Evolutionary conservation across 2,329 filamentous ascomycete species (phyloP).

Genomic region (Fusarium poae): DNA sequence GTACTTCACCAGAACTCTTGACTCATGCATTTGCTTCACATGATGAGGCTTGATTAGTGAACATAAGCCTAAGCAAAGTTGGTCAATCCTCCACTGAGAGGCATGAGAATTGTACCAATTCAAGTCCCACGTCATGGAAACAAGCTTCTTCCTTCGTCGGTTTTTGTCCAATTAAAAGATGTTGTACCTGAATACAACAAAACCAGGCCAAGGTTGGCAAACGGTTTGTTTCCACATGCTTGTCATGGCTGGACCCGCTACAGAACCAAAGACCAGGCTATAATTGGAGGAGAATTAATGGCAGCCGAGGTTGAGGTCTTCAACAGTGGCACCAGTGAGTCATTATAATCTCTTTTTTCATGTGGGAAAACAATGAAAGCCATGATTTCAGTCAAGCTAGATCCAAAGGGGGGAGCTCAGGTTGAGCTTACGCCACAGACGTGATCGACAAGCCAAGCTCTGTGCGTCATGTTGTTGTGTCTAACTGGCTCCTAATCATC

Average conservation of each 20-base stretch:
- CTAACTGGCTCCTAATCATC: not conserved
- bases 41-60: not conserved
- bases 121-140: slow-evolving; percentile 1
- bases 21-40: not conserved
- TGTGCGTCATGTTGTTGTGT: not conserved
- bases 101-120: too few species aligned
- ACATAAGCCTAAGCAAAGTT: not conserved
- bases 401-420: not conserved
- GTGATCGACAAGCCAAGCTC: not conserved
- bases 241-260: not conserved
- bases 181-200: not conserved
- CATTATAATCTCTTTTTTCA: not conserved
- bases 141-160: not conserved
- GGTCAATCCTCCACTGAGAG: not conserved
- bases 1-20: not conserved
- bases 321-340: not conserved
- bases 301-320: not conserved
- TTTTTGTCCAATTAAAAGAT: not conserved
- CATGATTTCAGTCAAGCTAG: not conserved
- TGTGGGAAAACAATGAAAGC: not conserved
- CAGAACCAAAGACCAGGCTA: not conserved
- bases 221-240: not conserved
- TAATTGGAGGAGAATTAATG: not conserved
- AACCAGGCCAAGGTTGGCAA: not conserved
- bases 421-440: slow-evolving; percentile 2